Base-by-base conservation (phyloP, 1,284 basidiomycete species). In the Rhodotorula glutinis region DNA sequence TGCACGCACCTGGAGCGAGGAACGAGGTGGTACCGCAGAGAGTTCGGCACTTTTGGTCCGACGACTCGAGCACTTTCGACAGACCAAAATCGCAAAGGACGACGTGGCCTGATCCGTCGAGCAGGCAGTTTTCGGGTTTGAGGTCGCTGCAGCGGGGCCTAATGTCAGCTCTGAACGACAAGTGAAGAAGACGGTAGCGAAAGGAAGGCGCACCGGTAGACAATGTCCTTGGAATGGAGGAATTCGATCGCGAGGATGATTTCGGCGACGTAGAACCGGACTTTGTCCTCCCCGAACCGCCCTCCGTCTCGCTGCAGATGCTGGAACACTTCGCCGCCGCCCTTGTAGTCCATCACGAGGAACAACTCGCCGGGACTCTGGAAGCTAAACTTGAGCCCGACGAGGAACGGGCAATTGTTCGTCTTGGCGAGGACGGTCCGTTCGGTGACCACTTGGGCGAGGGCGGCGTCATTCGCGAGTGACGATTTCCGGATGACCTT, bases 291-390 rank as follows among this genome's bases (percentile, higher is more conserved):
- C 44, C 73, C 70, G 67, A 76, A 76, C 21, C 73, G 43, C 3
- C 77, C 74, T 21, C 77, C 77, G 38, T 78, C 77, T 8, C 75
- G 60, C 63, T 78, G 77, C 7, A 78, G 64, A 49, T 78, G 77
- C 56, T 71, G 73, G 62, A 78, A 81, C 43, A 81, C 74, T 73
- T 81, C 80, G 25, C 80, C 80, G 29, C 80, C 80, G 17, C 75
- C 76, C 56, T 81, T 81, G 76, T 80, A 80, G 69, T 81, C 80
- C 43, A 79, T 80, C 23, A 80, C 77, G 66, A 81, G 78, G 73
- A 79, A 80, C 44, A 73, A 60, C 51, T 66, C 65, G 44, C 57
- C 1, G 41, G 54, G 30, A 58, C 54, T 58, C 49, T 69, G 69
- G 43, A 73, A 73, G 30, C 60, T 76, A 60, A 81, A 80, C 69